Evolutionary conservation across 2,329 filamentous ascomycete genomes (phyloP).

Genomic region (Pseudogymnoascus sp.): DNA sequence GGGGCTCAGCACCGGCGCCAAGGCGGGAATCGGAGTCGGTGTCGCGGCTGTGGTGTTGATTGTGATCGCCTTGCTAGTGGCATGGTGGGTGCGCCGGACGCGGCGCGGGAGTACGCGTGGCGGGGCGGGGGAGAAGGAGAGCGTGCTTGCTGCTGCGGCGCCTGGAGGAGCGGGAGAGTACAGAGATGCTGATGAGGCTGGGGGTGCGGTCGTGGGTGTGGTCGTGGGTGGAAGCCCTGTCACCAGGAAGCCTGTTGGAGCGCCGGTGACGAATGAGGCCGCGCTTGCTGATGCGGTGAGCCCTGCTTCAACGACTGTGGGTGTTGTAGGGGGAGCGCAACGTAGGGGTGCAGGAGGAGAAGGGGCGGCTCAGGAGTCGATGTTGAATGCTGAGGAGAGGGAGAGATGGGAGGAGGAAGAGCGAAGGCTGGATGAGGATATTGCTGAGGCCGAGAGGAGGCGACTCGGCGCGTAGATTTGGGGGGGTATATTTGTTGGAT

Average conservation of each 20-base stretch:
- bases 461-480: neutral
- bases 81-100: neutral
- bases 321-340: neutral
- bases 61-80: neutral
- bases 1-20: neutral
- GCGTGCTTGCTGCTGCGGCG: neutral
- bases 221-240: neutral
- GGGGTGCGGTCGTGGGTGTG: neutral
- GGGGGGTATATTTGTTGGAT: neutral
- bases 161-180: neutral
- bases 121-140: neutral
- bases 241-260: neutral
- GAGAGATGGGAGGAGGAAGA: slow-evolving; percentile 1
- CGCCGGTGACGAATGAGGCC: neutral
- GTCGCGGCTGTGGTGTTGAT: neutral
- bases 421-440: slow-evolving; percentile 2
- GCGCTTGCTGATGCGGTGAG: neutral
- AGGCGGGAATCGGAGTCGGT: neutral
- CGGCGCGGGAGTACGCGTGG: neutral
- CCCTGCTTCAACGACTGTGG: neutral
- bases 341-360: neutral
- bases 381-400: neutral
- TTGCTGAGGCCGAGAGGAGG: slow-evolving; percentile 3
- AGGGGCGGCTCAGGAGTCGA: neutral
- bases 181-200: slow-evolving; percentile 3